A percentile compares a stretch with the other conserved stretches of the same genome.
These are phyloP conservation scores for Limonomyces culmigenus DNA, from an alignment of 1,284 basidiomycete species.

Conservation along the genomic window DNA sequence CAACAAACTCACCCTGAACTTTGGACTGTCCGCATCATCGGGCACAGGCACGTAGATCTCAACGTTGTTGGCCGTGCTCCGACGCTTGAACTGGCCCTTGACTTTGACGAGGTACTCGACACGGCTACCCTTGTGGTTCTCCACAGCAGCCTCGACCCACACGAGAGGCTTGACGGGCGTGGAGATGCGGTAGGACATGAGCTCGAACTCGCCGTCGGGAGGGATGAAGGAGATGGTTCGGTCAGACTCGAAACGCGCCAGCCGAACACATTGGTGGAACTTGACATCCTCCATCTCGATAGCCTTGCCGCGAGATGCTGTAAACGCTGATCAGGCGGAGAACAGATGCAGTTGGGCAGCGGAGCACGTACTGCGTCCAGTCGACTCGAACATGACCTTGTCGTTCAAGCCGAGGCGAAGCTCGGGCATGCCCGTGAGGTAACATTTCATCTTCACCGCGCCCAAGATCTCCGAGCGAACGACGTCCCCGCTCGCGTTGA, in stretches of 20 bases:
- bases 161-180: conserved; percentile 96
- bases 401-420: conserved; percentile 92
- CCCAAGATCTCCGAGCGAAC: conserved; percentile 96
- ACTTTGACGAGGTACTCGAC: conserved; percentile 99
- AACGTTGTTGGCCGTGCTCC: conserved; percentile 95
- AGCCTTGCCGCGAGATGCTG: conserved; percentile 88
- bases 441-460: conserved; percentile 99
- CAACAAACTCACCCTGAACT: conserved; percentile 57
- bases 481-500: conserved; percentile 94
- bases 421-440: conserved; percentile 97
- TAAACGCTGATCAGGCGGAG: neutral
- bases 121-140: conserved; percentile 83
- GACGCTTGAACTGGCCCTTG: conserved; percentile 94
- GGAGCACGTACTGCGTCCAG: conserved; percentile 72
- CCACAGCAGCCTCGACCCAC: conserved; percentile 96
- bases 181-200: conserved; percentile 93
- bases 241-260: conserved; percentile 98
- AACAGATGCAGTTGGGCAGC: conserved; percentile 1
- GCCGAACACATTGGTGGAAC: conserved; percentile 99
- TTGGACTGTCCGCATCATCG: conserved; percentile 95
- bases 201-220: conserved; percentile 96
- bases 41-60: conserved; percentile 97
- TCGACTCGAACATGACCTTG: conserved; percentile 99
- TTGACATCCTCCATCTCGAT: conserved; percentile 99
- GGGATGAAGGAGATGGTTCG: conserved; percentile 98